These are phyloP conservation scores for Jasminum sambac DNA, from an alignment of 257 asterid species.

Conservation along the genomic window DNA sequence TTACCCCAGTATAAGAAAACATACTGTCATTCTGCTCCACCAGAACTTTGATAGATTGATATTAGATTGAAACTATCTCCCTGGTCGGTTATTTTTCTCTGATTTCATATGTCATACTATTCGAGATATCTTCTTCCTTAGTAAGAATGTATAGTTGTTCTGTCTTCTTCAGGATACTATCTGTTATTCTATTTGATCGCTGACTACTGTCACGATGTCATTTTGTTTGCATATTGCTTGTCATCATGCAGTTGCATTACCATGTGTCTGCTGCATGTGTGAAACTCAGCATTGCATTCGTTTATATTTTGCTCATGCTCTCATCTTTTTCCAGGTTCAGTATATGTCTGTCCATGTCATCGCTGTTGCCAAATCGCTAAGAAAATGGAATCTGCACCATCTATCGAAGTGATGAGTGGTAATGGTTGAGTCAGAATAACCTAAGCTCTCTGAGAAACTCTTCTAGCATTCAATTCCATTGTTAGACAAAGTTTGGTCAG, in stretches of 20 bases:
- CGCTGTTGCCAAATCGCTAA: slow-evolving; percentile 24
- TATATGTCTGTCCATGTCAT: slow-evolving; percentile 21
- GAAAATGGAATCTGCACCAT: slow-evolving; percentile 25
- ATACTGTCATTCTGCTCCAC: not conserved
- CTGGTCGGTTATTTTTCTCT: not conserved
- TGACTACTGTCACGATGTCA: not conserved
- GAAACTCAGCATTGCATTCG: slow-evolving; percentile 7
- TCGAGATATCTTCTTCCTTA: not conserved
- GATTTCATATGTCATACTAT: not conserved
- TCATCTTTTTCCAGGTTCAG: slow-evolving; percentile 28
- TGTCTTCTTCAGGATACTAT: not conserved
- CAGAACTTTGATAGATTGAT: not conserved
- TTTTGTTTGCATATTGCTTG: slow-evolving; percentile 3
- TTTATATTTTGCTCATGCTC: slow-evolving; percentile 12
- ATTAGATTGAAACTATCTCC: not conserved
- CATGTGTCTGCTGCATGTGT: not conserved
- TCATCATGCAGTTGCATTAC: not conserved
- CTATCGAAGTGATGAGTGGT: slow-evolving; percentile 29
- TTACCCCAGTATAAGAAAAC: not conserved
- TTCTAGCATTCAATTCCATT: slow-evolving; percentile 18
- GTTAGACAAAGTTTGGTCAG: slow-evolving; percentile 27
- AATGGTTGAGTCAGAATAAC: slow-evolving; percentile 20
- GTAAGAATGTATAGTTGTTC: not conserved
- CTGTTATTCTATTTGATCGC: not conserved
- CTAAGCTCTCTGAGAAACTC: slow-evolving; percentile 27